Percentiles rank a stretch among this genome's conserved stretches.
Conservation (phyloP, 2,329 filamentous ascomycete species). For the Xylariaceae sp. region DNA sequence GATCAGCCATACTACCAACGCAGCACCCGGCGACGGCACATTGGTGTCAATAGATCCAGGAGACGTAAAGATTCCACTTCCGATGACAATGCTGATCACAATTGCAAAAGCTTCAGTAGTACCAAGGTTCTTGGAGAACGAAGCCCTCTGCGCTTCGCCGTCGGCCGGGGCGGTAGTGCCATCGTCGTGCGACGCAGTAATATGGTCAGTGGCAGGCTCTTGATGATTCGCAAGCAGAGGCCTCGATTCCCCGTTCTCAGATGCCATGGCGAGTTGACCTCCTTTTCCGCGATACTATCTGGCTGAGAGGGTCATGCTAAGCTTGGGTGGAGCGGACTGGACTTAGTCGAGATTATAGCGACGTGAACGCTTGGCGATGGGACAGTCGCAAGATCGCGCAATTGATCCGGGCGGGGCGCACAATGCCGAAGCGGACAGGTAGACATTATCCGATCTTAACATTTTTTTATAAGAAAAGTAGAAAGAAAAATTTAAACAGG, state of each 20-base stretch:
- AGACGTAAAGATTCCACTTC: constrained; percentile 69
- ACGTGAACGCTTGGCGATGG: too few species aligned
- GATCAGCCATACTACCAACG: constrained; percentile 65
- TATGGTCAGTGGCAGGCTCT: neutral
- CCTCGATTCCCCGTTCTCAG: constrained; percentile 19
- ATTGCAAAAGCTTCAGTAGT: constrained; percentile 56
- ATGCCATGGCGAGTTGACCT: constrained; percentile 10
- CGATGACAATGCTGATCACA: constrained; percentile 67
- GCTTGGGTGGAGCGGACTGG: too few species aligned
- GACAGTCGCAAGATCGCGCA: too few species aligned
- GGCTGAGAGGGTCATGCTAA: too few species aligned
- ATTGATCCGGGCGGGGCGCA: too few species aligned
- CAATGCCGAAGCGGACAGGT: too few species aligned
- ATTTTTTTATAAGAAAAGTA: too few species aligned
- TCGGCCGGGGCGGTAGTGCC: constrained; percentile 13
- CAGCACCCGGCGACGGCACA: constrained; percentile 64
- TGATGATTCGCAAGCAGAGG: constrained; percentile 17
- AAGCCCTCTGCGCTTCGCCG: constrained; percentile 26
- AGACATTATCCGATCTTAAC: too few species aligned
- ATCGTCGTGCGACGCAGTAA: neutral
- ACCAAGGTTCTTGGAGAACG: constrained; percentile 41
- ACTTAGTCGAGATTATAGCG: too few species aligned
- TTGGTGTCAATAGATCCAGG: constrained; percentile 68
- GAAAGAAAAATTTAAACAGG: too few species aligned
- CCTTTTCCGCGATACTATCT: too few species aligned